Percentiles rank a stretch among this genome's conserved stretches.
phyloP scores from a whole-genome alignment of 2,329 filamentous ascomycete species.

The Neopestalotiopsis sp. region DNA sequence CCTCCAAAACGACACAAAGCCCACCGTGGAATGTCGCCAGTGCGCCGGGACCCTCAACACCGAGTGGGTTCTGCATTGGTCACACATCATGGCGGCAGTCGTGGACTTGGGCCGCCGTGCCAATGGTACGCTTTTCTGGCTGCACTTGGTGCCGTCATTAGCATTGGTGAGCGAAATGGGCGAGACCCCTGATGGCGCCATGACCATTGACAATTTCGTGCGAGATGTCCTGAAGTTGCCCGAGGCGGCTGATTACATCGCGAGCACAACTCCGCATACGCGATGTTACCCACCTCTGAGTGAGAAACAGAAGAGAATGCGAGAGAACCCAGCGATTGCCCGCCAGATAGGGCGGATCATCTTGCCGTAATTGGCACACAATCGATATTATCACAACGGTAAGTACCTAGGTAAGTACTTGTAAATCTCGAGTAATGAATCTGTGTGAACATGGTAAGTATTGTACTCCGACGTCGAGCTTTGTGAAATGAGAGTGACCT shows the following conservation, averaged over 20 bases:
- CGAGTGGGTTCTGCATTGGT: slow-evolving; percentile 1
- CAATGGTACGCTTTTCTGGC: neutral
- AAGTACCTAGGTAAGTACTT: no score
- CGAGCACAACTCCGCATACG: neutral
- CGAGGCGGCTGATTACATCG: neutral
- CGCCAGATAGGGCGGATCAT: neutral
- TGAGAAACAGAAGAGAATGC: neutral
- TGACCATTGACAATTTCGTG: neutral
- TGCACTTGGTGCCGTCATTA: neutral
- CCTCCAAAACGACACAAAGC: neutral
- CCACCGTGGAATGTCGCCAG: slow-evolving; percentile 7
- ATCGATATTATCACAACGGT: no score
- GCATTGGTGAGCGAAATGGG: neutral
- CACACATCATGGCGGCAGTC: neutral
- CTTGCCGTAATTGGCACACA: neutral
- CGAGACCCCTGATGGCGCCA: neutral
- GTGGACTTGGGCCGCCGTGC: neutral
- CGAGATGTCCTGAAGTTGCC: neutral
- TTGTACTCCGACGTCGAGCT: neutral
- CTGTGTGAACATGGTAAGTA: neutral
- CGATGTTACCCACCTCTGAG: neutral
- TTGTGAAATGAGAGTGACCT: neutral
- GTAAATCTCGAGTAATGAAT: neutral
- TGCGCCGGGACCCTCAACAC: neutral
- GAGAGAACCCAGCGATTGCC: neutral